Base-by-base conservation (phyloP, 2,329 filamentous ascomycete species). In the Ilyonectria mors-panacis region DNA sequence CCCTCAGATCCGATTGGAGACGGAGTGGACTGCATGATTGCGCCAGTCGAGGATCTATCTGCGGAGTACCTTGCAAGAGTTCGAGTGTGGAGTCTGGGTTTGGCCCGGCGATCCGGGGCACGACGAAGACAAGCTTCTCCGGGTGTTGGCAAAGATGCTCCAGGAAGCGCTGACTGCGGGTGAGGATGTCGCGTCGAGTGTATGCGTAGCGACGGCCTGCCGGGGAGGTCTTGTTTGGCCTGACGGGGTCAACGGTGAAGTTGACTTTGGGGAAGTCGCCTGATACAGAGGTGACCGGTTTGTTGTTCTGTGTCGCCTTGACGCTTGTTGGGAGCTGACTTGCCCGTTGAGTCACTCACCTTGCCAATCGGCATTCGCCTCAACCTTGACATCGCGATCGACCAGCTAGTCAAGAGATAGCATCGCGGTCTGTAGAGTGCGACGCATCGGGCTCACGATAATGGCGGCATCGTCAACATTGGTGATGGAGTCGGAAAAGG, bases 331-430 rank as follows among this genome's bases (percentile, higher is more conserved):
- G n/a, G 44, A n/a, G n/a, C n/a, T 21, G 3, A 23, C 26, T 12
- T 23, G 21, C 44, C 26, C 44, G 26, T 6, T 10, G 33, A 26
- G 44, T 12, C 21, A 72, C 74, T 62, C 77, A 89, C 87, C 88
- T 82, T 93, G 91, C 91, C 91, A 93, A 60, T 85, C 84, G 5
- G 91, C 89, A 72, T 89, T 85, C 1, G 87, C 86, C 54, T 86
- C 79, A 28, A 92, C 83, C 51, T 82, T 84, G 19, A 90, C 81
- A 1, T 87, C 87, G 48, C 78, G 79, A 21, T 86, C 83, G 55
- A 89, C 81, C 51, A 92, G 80, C 84, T 86, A 91, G 70, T 87
- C 85, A 1, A 92, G 80, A 0, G 86, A 85, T 8, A 87, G 81
- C 45, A 86, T 80, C 1, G 90, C 86, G 2, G 91, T 93, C 79